These are phyloP conservation scores for Eimeria nieschulzi DNA, from an alignment of 169 alveolate genomes.

Conservation along the genomic window DNA sequence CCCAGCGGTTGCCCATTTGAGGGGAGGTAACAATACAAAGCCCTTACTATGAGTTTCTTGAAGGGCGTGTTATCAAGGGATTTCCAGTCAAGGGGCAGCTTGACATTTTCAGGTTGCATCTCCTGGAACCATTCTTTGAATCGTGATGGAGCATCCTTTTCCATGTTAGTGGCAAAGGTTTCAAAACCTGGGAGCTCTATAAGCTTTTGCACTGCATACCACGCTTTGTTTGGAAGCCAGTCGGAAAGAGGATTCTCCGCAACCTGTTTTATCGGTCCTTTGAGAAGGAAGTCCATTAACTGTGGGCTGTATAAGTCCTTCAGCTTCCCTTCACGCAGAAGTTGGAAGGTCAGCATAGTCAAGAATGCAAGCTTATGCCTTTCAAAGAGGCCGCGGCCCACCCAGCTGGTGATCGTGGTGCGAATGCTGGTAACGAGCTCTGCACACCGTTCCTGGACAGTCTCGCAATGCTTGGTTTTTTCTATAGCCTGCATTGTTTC, in stretches of 20 bases:
- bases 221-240: conserved; percentile 93
- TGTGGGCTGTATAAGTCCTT: conserved; percentile 89
- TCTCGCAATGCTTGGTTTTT: conserved; percentile 86
- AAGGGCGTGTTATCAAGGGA: conserved; percentile 92
- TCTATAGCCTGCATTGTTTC: conserved; percentile 88
- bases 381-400: conserved; percentile 96
- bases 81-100: conserved; percentile 97
- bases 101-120: conserved; percentile 94
- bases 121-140: conserved; percentile 97
- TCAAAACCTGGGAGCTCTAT: conserved; percentile 94
- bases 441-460: conserved; percentile 85
- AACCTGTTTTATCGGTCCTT: conserved; percentile 90
- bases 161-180: conserved; percentile 91
- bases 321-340: conserved; percentile 91
- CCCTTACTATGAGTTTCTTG: conserved; percentile 89
- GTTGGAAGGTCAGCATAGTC: conserved; percentile 93
- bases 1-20: background rate
- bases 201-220: conserved; percentile 92
- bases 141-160: conserved; percentile 95
- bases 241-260: conserved; percentile 93
- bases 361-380: conserved; percentile 94
- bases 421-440: conserved; percentile 91
- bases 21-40: background rate
- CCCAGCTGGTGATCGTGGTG: conserved; percentile 94
- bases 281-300: conserved; percentile 89